Conservation (phyloP, 2,329 filamentous ascomycete genomes). For the Lasiodiplodia sp. region DNA sequence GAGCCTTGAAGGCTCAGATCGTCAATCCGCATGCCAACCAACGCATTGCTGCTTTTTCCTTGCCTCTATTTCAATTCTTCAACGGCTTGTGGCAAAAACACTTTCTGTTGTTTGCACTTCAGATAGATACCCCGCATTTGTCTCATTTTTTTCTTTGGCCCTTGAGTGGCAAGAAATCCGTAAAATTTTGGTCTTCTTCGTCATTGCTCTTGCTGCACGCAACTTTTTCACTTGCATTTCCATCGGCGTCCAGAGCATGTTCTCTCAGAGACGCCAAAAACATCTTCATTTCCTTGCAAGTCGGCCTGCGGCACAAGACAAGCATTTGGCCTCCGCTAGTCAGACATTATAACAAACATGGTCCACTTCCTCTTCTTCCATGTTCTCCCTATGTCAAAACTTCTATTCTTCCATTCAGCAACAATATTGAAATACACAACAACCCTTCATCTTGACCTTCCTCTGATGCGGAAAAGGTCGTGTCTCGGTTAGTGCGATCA, state of each 20-base stretch:
- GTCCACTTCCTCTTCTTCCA: neutral
- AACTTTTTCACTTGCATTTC: neutral
- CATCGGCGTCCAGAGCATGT: neutral
- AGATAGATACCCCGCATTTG: constrained; percentile 24
- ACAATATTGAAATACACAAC: neutral
- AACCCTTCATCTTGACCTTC: neutral
- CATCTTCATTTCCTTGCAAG: neutral
- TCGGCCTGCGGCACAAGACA: neutral
- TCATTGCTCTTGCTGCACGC: neutral
- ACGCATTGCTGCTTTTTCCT: constrained; percentile 1
- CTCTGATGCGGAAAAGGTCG: neutral
- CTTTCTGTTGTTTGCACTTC: constrained; percentile 26
- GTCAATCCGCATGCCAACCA: neutral
- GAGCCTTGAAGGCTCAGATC: no score
- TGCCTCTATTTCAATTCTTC: neutral
- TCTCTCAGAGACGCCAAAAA: neutral
- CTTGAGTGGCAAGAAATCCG: neutral
- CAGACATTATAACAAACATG: neutral
- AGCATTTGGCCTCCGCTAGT: constrained; percentile 14
- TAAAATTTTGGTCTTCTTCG: neutral
- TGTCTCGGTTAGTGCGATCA: neutral
- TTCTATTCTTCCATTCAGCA: neutral
- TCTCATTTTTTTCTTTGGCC: neutral
- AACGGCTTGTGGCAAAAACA: neutral
- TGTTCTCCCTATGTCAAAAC: neutral